Conservation (phyloP, 306 rosid species). For the Quercus wislizeni region DNA sequence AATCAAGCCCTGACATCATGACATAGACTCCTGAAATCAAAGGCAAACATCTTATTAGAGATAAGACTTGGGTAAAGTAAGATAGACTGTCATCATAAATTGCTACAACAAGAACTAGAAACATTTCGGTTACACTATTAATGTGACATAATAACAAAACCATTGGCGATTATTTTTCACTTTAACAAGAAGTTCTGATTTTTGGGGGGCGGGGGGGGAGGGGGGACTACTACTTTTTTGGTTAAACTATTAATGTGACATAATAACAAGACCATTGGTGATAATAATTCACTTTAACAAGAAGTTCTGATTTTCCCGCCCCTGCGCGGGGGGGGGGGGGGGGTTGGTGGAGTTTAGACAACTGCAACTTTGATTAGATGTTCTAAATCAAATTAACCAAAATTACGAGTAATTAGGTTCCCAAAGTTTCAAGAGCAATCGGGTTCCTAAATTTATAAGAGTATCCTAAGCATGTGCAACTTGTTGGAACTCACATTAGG, state of each 20-base stretch:
- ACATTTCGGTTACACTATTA: not conserved
- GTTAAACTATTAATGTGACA: not conserved
- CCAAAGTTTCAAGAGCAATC: not conserved
- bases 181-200: not conserved
- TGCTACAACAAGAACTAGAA: not conserved
- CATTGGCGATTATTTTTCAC: not conserved
- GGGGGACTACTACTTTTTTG: not conserved
- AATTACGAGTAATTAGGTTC: not conserved
- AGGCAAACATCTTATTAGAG: conserved; percentile 1
- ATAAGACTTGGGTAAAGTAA: not conserved
- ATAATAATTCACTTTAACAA: not conserved
- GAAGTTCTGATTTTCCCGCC: not conserved
- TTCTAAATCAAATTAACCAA: not conserved
- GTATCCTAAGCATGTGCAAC: not conserved
- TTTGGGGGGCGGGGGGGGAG: no score
- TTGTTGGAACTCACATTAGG: not conserved
- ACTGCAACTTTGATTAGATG: not conserved
- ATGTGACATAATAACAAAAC: not conserved
- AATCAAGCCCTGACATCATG: conserved; percentile 94
- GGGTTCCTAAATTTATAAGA: not conserved
- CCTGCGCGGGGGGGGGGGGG: no score
- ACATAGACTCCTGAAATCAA: conserved; percentile 85
- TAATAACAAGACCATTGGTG: not conserved
- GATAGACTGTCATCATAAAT: not conserved
- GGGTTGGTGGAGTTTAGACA: not conserved